Evolutionary conservation across 2,329 filamentous ascomycete species (phyloP), one percentile per base, ranked within the genome.

Genomic region (Penicillium sp.): DNA sequence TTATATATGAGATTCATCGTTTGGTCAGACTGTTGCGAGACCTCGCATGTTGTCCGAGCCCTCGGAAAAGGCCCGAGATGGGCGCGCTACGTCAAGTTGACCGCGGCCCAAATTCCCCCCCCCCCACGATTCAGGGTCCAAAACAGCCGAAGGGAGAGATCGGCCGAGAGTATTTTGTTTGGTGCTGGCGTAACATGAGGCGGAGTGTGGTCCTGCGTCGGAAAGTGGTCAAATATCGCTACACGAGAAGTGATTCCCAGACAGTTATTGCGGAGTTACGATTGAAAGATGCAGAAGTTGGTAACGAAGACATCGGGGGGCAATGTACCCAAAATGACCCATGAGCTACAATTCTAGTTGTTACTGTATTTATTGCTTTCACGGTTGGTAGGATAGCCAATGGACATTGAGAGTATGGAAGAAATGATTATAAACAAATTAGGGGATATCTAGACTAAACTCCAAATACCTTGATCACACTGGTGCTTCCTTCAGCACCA

Each of bases 391-490:
- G 6, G 13, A 26, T 13, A 22, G 15, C 3, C 44, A 60, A 7
- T 35, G 1, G 30, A 19, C 4, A 53, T 19, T 30, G 47, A 42
- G 8, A 45, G 1, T 13, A 19, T 24, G 22, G 3, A 35, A 37
- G 4, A 12, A 37, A 22, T 37, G 30, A 53, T 17, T 49, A 49
- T 49, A 30, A 15, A 49, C 13, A 28, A 28, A 17, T 35, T 38
- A 50, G 49, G 28, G 53, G 44, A 58, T 58, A 58, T 56, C 19
- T 61, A 47, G 5, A 60, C 42, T 61, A 68, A 9, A 58, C 58
- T 26, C 72, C 73, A 71, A 74, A 78, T 19, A 73, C 66, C 37
- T 71, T 70, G 33, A 78, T 69, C 53, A 79, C 73, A 51, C 72
- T 75, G 7, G 74, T 70, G 38, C 72, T 73, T 1, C 71, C 68